Conservation (phyloP, 1,139 yeast species). For the Trichomonascaceae sp. region DNA sequence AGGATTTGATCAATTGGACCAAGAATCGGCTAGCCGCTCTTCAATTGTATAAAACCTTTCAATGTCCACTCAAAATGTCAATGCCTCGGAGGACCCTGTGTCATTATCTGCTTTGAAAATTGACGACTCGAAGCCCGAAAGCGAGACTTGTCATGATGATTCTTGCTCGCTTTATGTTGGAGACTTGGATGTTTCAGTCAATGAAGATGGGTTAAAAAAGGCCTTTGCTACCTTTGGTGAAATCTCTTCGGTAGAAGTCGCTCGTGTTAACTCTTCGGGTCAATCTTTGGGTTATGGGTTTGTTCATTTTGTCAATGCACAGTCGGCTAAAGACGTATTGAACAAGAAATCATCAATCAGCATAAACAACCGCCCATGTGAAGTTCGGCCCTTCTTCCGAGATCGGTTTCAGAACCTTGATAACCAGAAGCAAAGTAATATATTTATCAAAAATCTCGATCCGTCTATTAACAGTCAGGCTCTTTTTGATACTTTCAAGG, state of each 20-base stretch:
- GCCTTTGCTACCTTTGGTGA: slow-evolving; percentile 79
- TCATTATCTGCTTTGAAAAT: neutral
- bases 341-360: slow-evolving; percentile 74
- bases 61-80: neutral
- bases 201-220: slow-evolving; percentile 79
- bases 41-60: neutral
- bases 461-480: slow-evolving; percentile 59
- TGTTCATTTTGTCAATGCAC: slow-evolving; percentile 74
- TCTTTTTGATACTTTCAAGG: slow-evolving; percentile 54
- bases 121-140: neutral
- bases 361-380: slow-evolving; percentile 80
- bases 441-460: slow-evolving; percentile 46
- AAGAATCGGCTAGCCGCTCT: too few relatives aligned
- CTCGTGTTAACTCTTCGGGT: slow-evolving; percentile 85
- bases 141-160: neutral
- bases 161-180: slow-evolving; percentile 60
- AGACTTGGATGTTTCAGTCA: slow-evolving; percentile 75
- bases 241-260: slow-evolving; percentile 82
- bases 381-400: slow-evolving; percentile 93
- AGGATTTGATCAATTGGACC: neutral
- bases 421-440: slow-evolving; percentile 12
- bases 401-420: slow-evolving; percentile 74
- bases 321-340: slow-evolving; percentile 78
- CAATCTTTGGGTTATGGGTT: slow-evolving; percentile 89
- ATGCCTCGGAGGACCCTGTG: neutral